These are phyloP conservation scores for Xylariaceae sp. DNA, from an alignment of 2,329 filamentous ascomycete species.

Conservation along the genomic window DNA sequence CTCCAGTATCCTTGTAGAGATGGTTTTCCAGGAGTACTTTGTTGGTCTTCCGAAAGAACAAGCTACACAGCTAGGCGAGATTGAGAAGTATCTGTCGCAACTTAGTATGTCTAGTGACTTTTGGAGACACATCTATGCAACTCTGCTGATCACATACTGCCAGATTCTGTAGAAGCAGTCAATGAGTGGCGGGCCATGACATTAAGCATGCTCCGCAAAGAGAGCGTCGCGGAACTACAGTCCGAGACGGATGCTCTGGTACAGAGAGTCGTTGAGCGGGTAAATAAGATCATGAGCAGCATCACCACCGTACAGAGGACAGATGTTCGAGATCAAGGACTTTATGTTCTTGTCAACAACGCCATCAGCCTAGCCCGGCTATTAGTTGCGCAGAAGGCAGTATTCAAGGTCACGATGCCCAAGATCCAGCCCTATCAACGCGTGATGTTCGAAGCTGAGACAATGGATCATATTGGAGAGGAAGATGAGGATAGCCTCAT, in stretches of 20 bases:
- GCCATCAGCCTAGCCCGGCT: constrained; percentile 56
- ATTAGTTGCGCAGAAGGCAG: constrained; percentile 57
- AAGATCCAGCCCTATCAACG: constrained; percentile 50
- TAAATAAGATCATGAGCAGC: constrained; percentile 49
- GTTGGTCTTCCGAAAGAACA: constrained; percentile 59
- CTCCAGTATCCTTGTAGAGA: constrained; percentile 57
- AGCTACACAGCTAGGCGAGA: constrained; percentile 46
- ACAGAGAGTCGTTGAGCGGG: constrained; percentile 43
- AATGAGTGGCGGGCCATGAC: constrained; percentile 69
- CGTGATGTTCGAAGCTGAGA: constrained; percentile 53
- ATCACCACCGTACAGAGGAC: constrained; percentile 44
- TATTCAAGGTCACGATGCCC: constrained; percentile 56
- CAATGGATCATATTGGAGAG: constrained; percentile 66
- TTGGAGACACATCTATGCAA: constrained; percentile 3
- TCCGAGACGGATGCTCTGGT: constrained; percentile 43
- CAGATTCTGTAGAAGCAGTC: constrained; percentile 50
- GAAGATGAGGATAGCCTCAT: constrained; percentile 56
- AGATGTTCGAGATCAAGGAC: constrained; percentile 48
- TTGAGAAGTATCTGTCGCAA: constrained; percentile 45
- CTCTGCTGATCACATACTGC: constrained; percentile 17
- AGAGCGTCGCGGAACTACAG: constrained; percentile 46
- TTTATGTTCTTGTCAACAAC: constrained; percentile 51
- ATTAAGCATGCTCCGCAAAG: constrained; percentile 56
- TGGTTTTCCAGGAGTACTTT: constrained; percentile 62
- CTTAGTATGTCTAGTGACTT: constrained; percentile 34